Percentiles rank a stretch among this genome's conserved stretches.
These are phyloP conservation scores for Hypericum androsaemum DNA, from an alignment of 345 rosid genomes.

Conservation along the genomic window DNA sequence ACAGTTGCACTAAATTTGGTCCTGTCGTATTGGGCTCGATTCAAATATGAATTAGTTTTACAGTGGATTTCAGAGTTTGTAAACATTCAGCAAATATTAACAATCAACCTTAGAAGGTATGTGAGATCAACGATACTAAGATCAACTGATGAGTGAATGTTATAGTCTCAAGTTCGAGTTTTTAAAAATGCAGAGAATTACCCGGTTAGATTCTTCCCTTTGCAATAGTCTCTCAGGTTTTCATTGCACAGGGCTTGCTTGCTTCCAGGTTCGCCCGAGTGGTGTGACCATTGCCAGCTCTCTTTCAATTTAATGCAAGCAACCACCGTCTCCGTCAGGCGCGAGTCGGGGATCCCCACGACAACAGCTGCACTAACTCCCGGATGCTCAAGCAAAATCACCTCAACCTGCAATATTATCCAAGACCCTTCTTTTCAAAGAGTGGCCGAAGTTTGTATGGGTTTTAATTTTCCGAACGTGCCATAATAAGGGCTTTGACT, in stretches of 20 bases:
- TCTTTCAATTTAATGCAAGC: constrained; percentile 53
- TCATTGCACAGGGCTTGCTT: constrained; percentile 34
- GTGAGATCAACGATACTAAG: background rate
- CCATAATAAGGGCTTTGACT: too few species aligned
- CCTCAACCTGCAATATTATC: constrained; percentile 43
- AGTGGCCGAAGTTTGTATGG: background rate
- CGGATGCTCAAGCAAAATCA: constrained; percentile 43
- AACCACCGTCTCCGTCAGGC: constrained; percentile 62
- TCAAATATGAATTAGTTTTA: too few species aligned
- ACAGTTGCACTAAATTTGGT: too few species aligned
- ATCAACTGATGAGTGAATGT: background rate
- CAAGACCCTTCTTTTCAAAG: constrained; percentile 1
- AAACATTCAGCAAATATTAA: too few species aligned
- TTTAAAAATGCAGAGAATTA: constrained; percentile 11
- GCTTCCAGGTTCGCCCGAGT: constrained; percentile 9
- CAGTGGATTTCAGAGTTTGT: too few species aligned
- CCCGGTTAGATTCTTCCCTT: constrained; percentile 52
- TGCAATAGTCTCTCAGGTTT: constrained; percentile 38
- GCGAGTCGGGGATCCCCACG: constrained; percentile 52
- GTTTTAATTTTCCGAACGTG: too few species aligned
- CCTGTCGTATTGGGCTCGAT: too few species aligned
- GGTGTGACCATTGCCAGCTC: constrained; percentile 54
- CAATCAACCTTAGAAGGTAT: too few species aligned
- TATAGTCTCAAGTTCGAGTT: background rate
- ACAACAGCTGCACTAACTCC: constrained; percentile 45